Evolutionary conservation across 140 eudicot species (phyloP).

Genomic region (Stevia rebaudiana): DNA sequence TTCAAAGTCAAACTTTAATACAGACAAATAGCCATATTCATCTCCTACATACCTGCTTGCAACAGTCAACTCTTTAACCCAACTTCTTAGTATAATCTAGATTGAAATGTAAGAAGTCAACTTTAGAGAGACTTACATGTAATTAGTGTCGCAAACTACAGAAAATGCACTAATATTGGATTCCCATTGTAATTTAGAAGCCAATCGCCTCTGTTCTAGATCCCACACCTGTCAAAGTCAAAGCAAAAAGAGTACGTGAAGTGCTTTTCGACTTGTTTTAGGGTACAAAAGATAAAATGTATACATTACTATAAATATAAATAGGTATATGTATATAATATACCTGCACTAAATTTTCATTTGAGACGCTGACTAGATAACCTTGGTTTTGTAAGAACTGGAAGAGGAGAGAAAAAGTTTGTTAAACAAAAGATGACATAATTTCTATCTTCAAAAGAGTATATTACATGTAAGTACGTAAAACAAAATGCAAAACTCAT

Average conservation of each 20-base stretch:
- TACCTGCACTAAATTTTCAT: slow-evolving; percentile 89
- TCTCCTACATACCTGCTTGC: slow-evolving; percentile 85
- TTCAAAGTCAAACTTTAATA: slow-evolving; percentile 62
- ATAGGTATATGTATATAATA: neutral
- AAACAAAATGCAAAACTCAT: neutral
- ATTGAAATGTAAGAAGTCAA: slow-evolving; percentile 4
- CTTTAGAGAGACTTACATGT: slow-evolving; percentile 50
- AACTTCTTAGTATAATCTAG: neutral
- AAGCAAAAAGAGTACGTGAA: slow-evolving; percentile 14
- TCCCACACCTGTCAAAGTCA: slow-evolving; percentile 77
- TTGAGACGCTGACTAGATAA: slow-evolving; percentile 72
- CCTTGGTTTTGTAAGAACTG: slow-evolving; percentile 96
- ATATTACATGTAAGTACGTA: slow-evolving; percentile 20
- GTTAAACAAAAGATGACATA: slow-evolving; percentile 15
- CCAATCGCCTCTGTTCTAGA: slow-evolving; percentile 61
- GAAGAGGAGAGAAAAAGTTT: slow-evolving; percentile 18
- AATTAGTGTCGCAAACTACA: slow-evolving; percentile 55
- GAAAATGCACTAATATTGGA: slow-evolving; percentile 86
- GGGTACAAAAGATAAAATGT: slow-evolving; percentile 15
- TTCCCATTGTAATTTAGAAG: slow-evolving; percentile 70
- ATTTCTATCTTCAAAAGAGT: neutral
- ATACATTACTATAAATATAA: neutral
- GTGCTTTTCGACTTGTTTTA: neutral
- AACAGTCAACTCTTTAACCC: slow-evolving; percentile 13
- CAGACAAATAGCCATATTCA: slow-evolving; percentile 80